A percentile compares a stretch with the other conserved stretches of the same genome.
Evolutionary conservation across 2,329 filamentous ascomycete species (phyloP).

Genomic region (Aureobasidium sp.): DNA sequence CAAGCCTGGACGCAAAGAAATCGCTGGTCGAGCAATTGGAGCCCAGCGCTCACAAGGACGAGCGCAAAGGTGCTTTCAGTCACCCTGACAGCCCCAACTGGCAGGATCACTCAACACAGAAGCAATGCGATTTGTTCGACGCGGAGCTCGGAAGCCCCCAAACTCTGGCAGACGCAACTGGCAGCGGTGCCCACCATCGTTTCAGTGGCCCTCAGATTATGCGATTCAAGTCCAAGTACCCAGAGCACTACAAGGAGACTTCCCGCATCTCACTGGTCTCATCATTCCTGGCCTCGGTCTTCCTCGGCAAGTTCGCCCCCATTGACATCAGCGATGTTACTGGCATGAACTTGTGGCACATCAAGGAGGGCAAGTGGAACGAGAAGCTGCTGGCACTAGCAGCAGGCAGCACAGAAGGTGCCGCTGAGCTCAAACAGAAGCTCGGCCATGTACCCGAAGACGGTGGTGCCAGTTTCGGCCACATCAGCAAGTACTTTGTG

Average conservation of each 20-base stretch:
- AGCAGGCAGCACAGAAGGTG: conserved; percentile 53
- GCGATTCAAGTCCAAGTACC: conserved; percentile 71
- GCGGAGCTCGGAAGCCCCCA: conserved; percentile 56
- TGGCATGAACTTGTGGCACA: conserved; percentile 96
- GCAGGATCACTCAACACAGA: conserved; percentile 94
- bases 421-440: conserved; percentile 62
- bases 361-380: conserved; percentile 64
- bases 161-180: conserved; percentile 68
- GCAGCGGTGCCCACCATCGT: conserved; percentile 90
- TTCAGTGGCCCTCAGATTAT: conserved; percentile 98
- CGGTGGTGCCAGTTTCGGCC: conserved; percentile 70
- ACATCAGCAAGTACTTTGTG: conserved; percentile 70
- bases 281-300: conserved; percentile 85
- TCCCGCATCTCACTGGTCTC: conserved; percentile 87
- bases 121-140: conserved; percentile 86
- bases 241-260: conserved; percentile 72
- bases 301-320: conserved; percentile 76
- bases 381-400: conserved; percentile 66
- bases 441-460: conserved; percentile 73
- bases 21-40: conserved; percentile 64
- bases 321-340: conserved; percentile 93
- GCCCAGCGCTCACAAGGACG: conserved; percentile 27
- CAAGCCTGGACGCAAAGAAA: conserved; percentile 49
- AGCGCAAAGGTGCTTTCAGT: conserved; percentile 56
- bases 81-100: conserved; percentile 90